Evolutionary conservation across 257 asterid species (phyloP), one percentile per base, ranked within the genome.

Genomic region (Solanum virginianum): DNA sequence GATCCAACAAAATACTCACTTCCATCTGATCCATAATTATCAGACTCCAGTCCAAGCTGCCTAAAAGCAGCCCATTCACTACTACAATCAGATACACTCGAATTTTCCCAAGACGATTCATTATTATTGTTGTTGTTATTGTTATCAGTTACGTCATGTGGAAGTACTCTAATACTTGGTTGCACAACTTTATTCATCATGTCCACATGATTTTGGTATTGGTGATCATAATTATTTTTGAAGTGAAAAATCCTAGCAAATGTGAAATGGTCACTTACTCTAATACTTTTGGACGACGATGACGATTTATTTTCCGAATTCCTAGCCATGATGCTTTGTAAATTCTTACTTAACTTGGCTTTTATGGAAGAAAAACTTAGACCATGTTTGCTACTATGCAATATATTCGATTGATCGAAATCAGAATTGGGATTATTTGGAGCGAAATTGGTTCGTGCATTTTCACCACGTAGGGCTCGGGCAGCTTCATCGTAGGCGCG

Each of bases 191-290:
- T 91, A 88, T 86, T 90, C 65, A 94, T 90, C 65, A 94, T 87
- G 49, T 88, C 96, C 47, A 89, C 70, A 32, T 85, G 89, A 49
- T 17, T 87, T 69, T 92, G 94, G 91, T 87, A 91, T 5, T 89
- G 92, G 17, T 82, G 36, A 83, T 85, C 81, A 29, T 88, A 62
- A 54, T 18, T 77, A 32, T 92, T 95, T 86, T 85, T 92, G 82
- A 89, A 91, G 91, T 93, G 94, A 66, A 95, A 95, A 8, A 95
- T 92, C 84, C 92, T 95, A 1, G 98, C 96, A 60, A 95, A 95
- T n/a, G 98, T 94, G 92, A 91, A 94, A 77, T 94, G 98, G 17
- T 95, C 98, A 57, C 97, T 93, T 29, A 95, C 98, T 87, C 96
- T 89, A 16, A 92, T 92, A 17, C 93, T 92, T 89, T 92, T 93